phyloP scores from a whole-genome alignment of 2,329 filamentous ascomycete species.

The Clarireedia monteithiana region DNA sequence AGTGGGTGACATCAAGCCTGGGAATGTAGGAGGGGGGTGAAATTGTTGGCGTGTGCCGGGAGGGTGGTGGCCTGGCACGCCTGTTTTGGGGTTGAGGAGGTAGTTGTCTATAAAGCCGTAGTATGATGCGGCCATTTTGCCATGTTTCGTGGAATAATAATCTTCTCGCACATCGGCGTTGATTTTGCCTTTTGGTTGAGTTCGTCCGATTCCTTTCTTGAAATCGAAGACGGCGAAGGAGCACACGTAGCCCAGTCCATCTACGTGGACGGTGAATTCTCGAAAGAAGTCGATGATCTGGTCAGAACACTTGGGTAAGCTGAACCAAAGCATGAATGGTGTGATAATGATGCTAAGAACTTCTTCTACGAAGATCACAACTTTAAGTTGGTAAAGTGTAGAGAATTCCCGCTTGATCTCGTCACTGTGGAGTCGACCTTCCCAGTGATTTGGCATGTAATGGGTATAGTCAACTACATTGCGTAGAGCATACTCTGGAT shows the following conservation, averaged over 20 bases:
- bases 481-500: constrained; percentile 80
- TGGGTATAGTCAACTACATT: constrained; percentile 91
- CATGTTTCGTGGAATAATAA: constrained; percentile 91
- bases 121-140: constrained; percentile 97
- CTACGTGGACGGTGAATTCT: constrained; percentile 94
- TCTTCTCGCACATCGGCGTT: constrained; percentile 65
- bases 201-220: constrained; percentile 64
- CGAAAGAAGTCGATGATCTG: constrained; percentile 96
- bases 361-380: constrained; percentile 88
- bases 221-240: constrained; percentile 98
- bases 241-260: constrained; percentile 91
- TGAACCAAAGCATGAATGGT: constrained; percentile 80
- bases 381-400: constrained; percentile 82
- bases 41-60: constrained; percentile 52
- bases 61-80: constrained; percentile 52
- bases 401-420: constrained; percentile 90
- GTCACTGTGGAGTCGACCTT: constrained; percentile 81
- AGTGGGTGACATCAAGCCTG: constrained; percentile 58
- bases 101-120: constrained; percentile 95
- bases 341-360: constrained; percentile 88
- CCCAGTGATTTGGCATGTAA: constrained; percentile 85
- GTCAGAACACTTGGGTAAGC: constrained; percentile 80
- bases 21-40: constrained; percentile 68
- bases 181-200: constrained; percentile 31
- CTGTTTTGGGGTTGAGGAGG: constrained; percentile 62